Conservation (phyloP, 2,329 filamentous ascomycete genomes). For the Fusarium oligoseptatum region DNA sequence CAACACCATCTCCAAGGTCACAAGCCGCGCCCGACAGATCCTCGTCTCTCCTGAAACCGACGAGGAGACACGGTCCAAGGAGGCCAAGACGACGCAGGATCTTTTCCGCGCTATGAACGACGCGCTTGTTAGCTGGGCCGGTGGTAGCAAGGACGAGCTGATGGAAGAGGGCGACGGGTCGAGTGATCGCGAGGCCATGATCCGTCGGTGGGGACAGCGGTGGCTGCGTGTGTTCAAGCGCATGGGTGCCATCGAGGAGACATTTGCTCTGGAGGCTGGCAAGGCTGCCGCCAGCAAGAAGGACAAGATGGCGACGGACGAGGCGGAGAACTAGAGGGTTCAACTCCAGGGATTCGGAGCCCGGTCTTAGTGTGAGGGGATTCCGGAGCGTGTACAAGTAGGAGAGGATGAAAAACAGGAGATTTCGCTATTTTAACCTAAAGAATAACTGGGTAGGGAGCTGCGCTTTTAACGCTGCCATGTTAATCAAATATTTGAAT, state of each 20-base stretch:
- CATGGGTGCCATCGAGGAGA: conserved; percentile 87
- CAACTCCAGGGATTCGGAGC: conserved; percentile 30
- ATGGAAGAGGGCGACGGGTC: conserved; percentile 76
- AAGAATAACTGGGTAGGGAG: not conserved
- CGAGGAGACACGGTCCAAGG: conserved; percentile 76
- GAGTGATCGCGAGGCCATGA: conserved; percentile 71
- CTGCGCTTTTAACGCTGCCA: not conserved
- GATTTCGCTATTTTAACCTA: not conserved
- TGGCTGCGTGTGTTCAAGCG: conserved; percentile 90
- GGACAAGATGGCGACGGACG: conserved; percentile 37
- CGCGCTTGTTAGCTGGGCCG: conserved; percentile 78
- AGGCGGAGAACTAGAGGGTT: conserved; percentile 36
- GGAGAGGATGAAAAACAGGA: conserved; percentile 25
- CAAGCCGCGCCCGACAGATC: conserved; percentile 85
- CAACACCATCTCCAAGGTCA: conserved; percentile 91
- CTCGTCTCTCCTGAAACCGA: conserved; percentile 72
- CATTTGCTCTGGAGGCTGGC: conserved; percentile 61
- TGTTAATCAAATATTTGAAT: not conserved
- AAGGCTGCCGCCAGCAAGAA: conserved; percentile 35
- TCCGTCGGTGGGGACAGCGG: conserved; percentile 84
- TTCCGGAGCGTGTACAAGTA: conserved; percentile 22
- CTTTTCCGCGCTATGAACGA: conserved; percentile 88
- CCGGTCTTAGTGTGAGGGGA: not conserved
- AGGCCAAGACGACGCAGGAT: conserved; percentile 80
- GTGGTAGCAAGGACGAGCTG: conserved; percentile 79